Evolutionary conservation across 1,284 basidiomycete species (phyloP), one percentile per base, ranked within the genome.

Genomic region (Ustilago esculenta): DNA sequence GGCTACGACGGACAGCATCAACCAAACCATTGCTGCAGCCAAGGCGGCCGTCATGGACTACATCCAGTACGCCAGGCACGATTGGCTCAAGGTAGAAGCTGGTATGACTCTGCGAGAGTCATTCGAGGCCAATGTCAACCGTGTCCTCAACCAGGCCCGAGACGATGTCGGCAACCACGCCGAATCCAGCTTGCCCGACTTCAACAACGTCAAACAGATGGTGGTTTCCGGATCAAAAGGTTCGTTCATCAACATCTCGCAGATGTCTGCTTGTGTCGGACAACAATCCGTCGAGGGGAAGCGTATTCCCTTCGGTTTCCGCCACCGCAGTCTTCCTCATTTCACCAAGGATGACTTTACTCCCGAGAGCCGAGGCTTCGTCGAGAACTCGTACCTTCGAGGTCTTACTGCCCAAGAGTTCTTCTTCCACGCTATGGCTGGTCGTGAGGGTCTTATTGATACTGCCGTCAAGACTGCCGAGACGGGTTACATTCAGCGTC

Each of bases 151-250:
- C 84, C 86, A 90, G 84, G 96, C 95, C 68, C 93, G 95, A 87
- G 96, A 98, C 81, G 87, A 89, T 66, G 94, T 92, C 34, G 96
- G 96, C 86, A 92, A 92, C 80, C 91, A 91, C 49, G 96, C 95
- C 15, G 93, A 98, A 85, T 90, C 92, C 84, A 90, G 90, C 80
- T 85, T 98, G 86, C 97, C 97, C 85, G 92, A 93, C 82, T 94
- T 95, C 85, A 98, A 98, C 86, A 98, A 98, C 77, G 95, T 98
- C 85, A 98, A 98, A 87, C 95, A 98, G 87, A 98, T 98, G 96
- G 95, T 98, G 76, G 92, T 95, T 10, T 94, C 96, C 12, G 95
- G 96, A 37, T 96, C 96, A 24, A 98, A 98, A 84, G 94, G 94
- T 84, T 84, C 83, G 5, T 84, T 85, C 86, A 98, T 98, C 87